Conservation (phyloP, 108 stramenopile species). For the Pseudonitzschia multistriata region DNA sequence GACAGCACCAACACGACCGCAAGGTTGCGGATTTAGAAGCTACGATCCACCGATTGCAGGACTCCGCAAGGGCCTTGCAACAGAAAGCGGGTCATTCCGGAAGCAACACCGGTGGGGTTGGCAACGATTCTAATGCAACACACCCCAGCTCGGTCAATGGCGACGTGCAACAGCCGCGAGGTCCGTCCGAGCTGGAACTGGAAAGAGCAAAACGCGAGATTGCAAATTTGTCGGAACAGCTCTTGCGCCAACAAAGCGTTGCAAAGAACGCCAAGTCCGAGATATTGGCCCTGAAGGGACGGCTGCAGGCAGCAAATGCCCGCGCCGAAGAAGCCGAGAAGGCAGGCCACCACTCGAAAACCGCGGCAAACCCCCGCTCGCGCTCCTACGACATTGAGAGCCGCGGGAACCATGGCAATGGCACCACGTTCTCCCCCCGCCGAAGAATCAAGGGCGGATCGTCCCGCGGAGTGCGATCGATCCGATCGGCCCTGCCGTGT, state of each 20-base stretch:
- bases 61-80: constrained; percentile 22
- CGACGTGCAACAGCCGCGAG: background rate
- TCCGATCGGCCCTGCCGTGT: constrained; percentile 57
- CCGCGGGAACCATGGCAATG: constrained; percentile 4
- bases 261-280: constrained; percentile 59
- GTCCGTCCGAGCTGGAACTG: constrained; percentile 9
- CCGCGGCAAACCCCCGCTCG: background rate
- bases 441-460: constrained; percentile 41
- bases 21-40: constrained; percentile 64
- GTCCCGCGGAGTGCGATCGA: constrained; percentile 44
- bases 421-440: constrained; percentile 8
- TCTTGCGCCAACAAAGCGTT: constrained; percentile 62
- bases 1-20: constrained; percentile 59
- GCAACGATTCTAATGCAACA: background rate
- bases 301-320: constrained; percentile 60
- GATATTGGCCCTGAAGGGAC: constrained; percentile 61
- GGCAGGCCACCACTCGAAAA: constrained; percentile 17
- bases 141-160: background rate
- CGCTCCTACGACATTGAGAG: constrained; percentile 36
- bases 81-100: constrained; percentile 13
- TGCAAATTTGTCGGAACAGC: constrained; percentile 61
- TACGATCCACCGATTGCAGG: constrained; percentile 52
- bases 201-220: constrained; percentile 46
- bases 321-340: constrained; percentile 64
- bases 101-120: background rate